Conservation (phyloP, 2,329 filamentous ascomycete genomes). For the Ophiostoma sp. region DNA sequence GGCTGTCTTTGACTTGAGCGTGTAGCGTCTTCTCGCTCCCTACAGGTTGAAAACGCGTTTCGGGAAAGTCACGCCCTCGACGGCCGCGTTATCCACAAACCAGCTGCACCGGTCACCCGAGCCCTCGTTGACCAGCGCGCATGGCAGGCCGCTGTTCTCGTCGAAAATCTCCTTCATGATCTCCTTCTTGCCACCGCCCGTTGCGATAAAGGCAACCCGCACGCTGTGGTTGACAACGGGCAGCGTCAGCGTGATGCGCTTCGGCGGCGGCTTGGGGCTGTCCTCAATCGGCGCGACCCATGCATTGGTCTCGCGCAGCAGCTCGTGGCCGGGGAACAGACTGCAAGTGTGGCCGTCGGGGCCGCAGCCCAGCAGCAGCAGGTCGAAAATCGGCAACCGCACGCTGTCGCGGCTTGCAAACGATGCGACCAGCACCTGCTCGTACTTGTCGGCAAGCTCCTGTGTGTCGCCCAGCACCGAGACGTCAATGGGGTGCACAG, state of each 20-base stretch:
- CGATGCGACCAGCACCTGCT: constrained; percentile 74
- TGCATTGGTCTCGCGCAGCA: constrained; percentile 78
- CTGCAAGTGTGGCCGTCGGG: constrained; percentile 97
- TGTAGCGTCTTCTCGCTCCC: constrained; percentile 6
- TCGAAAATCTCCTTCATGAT: constrained; percentile 92
- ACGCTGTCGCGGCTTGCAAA: constrained; percentile 93
- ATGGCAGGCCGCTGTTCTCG: constrained; percentile 72
- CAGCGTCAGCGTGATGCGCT: constrained; percentile 84
- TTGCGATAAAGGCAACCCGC: constrained; percentile 86
- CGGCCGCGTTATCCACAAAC: constrained; percentile 85
- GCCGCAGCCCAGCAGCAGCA: constrained; percentile 87
- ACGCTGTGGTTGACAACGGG: constrained; percentile 84
- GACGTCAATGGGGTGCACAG: constrained; percentile 71
- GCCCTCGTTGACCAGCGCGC: constrained; percentile 78
- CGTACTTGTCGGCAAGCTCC: constrained; percentile 90
- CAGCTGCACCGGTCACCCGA: constrained; percentile 84
- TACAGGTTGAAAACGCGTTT: constrained; percentile 59
- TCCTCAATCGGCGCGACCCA: constrained; percentile 92
- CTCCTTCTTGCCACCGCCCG: constrained; percentile 81
- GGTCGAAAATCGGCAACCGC: constrained; percentile 89
- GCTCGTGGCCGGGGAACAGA: constrained; percentile 82
- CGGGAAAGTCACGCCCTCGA: constrained; percentile 79
- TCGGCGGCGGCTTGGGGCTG: constrained; percentile 88
- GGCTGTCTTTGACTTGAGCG: neutral
- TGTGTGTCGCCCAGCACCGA: constrained; percentile 67